phyloP scores from a whole-genome alignment of 352 stramenopile genomes.

The Pythium vanterpoolii region DNA sequence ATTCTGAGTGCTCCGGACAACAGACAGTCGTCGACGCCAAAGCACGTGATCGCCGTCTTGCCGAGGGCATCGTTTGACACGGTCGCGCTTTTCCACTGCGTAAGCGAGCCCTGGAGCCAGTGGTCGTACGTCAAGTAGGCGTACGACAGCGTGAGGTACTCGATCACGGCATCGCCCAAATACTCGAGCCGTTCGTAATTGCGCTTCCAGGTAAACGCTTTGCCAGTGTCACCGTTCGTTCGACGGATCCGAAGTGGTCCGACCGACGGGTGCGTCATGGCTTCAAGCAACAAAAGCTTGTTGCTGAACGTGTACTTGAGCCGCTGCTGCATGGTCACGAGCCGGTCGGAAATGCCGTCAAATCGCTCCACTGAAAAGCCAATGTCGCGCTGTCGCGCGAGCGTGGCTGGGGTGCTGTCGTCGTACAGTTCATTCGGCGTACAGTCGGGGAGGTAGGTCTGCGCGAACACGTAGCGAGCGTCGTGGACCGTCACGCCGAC shows the following conservation, averaged over 20 bases:
- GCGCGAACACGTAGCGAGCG: slow-evolving; percentile 36
- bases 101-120: slow-evolving; percentile 76
- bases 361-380: slow-evolving; percentile 55
- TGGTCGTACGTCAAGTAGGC: slow-evolving; percentile 62
- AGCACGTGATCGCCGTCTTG: slow-evolving; percentile 76
- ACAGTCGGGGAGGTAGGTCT: slow-evolving; percentile 64
- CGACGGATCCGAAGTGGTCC: slow-evolving; percentile 53
- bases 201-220: slow-evolving; percentile 55
- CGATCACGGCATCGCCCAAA: slow-evolving; percentile 85
- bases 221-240: slow-evolving; percentile 33
- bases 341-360: slow-evolving; percentile 46
- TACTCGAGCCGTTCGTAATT: slow-evolving; percentile 90
- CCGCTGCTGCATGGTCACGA: slow-evolving; percentile 64
- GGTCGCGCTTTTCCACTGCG: slow-evolving; percentile 84
- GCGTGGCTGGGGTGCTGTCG: slow-evolving; percentile 22
- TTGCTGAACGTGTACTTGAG: slow-evolving; percentile 83
- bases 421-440: slow-evolving; percentile 52
- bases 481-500: slow-evolving; percentile 64
- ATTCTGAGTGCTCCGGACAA: slow-evolving; percentile 61
- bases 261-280: slow-evolving; percentile 74
- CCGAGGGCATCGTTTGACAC: slow-evolving; percentile 83
- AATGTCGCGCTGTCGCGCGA: slow-evolving; percentile 27
- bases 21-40: slow-evolving; percentile 81
- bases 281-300: slow-evolving; percentile 72
- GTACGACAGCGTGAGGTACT: slow-evolving; percentile 87